These are phyloP conservation scores for Nicotiana sylvestris DNA, from an alignment of 257 asterid genomes.

Conservation along the genomic window DNA sequence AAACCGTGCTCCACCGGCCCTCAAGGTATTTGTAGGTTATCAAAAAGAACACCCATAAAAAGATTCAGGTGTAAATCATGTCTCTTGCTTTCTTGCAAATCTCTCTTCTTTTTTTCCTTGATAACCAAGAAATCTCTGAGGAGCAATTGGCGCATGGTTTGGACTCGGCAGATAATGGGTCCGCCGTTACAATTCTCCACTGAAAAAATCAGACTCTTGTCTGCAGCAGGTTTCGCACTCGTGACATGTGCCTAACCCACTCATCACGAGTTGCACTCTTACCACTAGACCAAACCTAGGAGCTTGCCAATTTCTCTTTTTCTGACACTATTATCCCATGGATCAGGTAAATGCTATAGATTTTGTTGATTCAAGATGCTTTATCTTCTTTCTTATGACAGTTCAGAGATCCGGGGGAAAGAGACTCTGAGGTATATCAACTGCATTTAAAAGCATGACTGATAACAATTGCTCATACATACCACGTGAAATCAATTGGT, in stretches of 20 bases:
- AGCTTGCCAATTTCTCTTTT: neutral
- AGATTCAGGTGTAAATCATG: neutral
- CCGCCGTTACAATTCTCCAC: neutral
- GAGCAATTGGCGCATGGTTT: neutral
- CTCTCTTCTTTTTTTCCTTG: neutral
- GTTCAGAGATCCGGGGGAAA: neutral
- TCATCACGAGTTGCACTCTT: neutral
- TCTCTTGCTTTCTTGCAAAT: neutral
- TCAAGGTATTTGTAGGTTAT: neutral
- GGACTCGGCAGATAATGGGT: neutral
- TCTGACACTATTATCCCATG: neutral
- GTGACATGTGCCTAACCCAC: neutral
- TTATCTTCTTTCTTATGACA: neutral
- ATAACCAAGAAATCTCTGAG: neutral
- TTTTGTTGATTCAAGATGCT: neutral
- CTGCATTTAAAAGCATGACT: neutral
- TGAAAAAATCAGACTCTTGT: neutral
- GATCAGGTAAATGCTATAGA: neutral
- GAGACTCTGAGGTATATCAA: neutral
- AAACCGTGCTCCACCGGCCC: neutral
- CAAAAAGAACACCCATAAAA: neutral
- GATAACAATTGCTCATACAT: constrained; percentile 15
- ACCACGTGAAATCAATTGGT: constrained; percentile 76
- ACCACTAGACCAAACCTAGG: neutral
- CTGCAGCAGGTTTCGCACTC: neutral